phyloP scores from a whole-genome alignment of 805 yeast genomes.

The Phaffomyces antillensis region DNA sequence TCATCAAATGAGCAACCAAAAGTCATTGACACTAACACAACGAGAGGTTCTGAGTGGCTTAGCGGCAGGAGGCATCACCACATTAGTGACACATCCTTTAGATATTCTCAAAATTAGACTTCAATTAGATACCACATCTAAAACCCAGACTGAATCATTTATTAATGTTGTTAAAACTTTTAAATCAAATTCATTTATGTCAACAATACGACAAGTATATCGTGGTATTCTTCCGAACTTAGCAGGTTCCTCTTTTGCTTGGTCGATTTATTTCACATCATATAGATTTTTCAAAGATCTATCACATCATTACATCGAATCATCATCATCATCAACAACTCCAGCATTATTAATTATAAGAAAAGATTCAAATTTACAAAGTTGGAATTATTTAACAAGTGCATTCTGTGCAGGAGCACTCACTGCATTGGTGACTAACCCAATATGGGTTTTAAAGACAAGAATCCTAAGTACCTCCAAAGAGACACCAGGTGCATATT shows the following conservation, averaged over 20 bases:
- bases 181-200: neutral
- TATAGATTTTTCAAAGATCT: conserved; percentile 56
- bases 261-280: conserved; percentile 82
- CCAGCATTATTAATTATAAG: neutral
- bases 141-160: conserved; percentile 25
- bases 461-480: conserved; percentile 44
- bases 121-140: conserved; percentile 47
- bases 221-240: conserved; percentile 44
- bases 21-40: conserved; percentile 7
- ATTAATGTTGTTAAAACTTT: conserved; percentile 17
- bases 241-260: conserved; percentile 76
- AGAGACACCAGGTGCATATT: conserved; percentile 43
- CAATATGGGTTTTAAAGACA: conserved; percentile 93
- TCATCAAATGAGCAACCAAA: neutral
- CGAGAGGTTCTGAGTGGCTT: conserved; percentile 66
- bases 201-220: conserved; percentile 9
- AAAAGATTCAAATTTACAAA: conserved; percentile 29
- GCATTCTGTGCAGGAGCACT: conserved; percentile 68
- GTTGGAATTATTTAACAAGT: conserved; percentile 42
- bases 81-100: conserved; percentile 79
- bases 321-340: conserved; percentile 3
- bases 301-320: conserved; percentile 14
- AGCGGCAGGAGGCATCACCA: conserved; percentile 74
- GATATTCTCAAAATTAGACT: conserved; percentile 80
- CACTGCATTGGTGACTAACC: conserved; percentile 78